These are phyloP conservation scores for Auriculariales sp. DNA, from an alignment of 768 basidiomycete genomes.

Conservation along the genomic window DNA sequence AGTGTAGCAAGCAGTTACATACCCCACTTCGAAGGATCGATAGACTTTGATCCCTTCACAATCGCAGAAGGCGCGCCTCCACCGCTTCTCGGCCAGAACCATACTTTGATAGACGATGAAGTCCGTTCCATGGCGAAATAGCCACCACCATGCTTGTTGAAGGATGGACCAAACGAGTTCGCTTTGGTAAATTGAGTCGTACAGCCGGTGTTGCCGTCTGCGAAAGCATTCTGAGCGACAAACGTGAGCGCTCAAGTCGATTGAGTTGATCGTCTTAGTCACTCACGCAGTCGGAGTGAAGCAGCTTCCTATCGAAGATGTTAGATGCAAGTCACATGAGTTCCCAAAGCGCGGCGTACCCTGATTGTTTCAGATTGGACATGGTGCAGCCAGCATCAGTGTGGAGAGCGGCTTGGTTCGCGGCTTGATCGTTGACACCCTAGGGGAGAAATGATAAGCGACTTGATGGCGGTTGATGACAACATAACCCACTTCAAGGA, in stretches of 20 bases:
- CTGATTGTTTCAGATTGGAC: too few relatives aligned
- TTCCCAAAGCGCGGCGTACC: background rate
- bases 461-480: background rate
- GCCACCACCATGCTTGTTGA: conserved; percentile 48
- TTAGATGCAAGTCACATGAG: background rate
- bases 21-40: too few relatives aligned
- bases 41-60: too few relatives aligned
- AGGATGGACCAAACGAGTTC: conserved; percentile 38
- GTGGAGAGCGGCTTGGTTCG: conserved; percentile 41
- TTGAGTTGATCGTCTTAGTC: too few relatives aligned
- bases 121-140: too few relatives aligned
- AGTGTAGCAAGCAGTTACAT: too few relatives aligned
- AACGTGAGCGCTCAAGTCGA: too few relatives aligned
- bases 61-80: too few relatives aligned
- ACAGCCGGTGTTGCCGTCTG: conserved; percentile 43
- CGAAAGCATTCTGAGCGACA: conserved; percentile 16
- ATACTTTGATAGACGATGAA: too few relatives aligned
- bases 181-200: conserved; percentile 18
- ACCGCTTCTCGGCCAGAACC: too few relatives aligned
- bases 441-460: conserved; percentile 9
- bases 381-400: conserved; percentile 28
- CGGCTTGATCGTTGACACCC: conserved; percentile 39
- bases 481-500: background rate
- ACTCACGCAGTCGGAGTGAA: conserved; percentile 21
- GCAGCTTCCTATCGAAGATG: background rate